These are phyloP conservation scores for Jacaranda copaia DNA, from an alignment of 257 asterid species.

Conservation along the genomic window DNA sequence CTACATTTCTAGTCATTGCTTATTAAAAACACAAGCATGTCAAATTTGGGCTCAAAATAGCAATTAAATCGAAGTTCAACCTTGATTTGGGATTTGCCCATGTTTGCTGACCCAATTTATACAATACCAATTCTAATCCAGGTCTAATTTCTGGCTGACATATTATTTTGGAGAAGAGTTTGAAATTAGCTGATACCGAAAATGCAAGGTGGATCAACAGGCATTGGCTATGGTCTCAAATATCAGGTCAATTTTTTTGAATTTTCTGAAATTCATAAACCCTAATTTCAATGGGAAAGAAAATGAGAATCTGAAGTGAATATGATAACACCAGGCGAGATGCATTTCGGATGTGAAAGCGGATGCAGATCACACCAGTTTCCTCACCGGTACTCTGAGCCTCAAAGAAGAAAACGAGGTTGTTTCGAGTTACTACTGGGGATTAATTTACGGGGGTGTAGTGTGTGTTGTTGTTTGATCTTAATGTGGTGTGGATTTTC, in stretches of 20 bases:
- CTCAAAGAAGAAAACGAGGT: constrained; percentile 99
- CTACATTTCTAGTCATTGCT: too few relatives aligned
- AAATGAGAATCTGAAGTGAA: constrained; percentile 22
- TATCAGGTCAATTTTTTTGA: constrained; percentile 68
- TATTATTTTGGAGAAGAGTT: not conserved
- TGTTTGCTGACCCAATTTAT: not conserved
- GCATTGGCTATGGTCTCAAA: constrained; percentile 95
- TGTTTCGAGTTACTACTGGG: not conserved
- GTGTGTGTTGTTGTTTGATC: constrained; percentile 36
- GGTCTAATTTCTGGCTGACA: constrained; percentile 20
- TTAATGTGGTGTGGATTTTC: constrained; percentile 34
- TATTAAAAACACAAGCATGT: too few relatives aligned
- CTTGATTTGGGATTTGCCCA: too few relatives aligned
- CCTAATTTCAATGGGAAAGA: constrained; percentile 3
- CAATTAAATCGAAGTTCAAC: too few relatives aligned
- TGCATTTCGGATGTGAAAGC: constrained; percentile 98
- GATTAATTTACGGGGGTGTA: not conserved
- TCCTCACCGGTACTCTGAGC: constrained; percentile 90
- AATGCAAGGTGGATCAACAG: constrained; percentile 92
- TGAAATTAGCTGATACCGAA: constrained; percentile 24
- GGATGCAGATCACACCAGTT: constrained; percentile 94
- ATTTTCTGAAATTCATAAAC: constrained; percentile 16
- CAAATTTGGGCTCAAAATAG: too few relatives aligned
- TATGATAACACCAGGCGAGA: constrained; percentile 67
- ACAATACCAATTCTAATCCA: not conserved